Base-by-base conservation (phyloP, 2,329 filamentous ascomycete genomes). In the Alternaria ethzedia region DNA sequence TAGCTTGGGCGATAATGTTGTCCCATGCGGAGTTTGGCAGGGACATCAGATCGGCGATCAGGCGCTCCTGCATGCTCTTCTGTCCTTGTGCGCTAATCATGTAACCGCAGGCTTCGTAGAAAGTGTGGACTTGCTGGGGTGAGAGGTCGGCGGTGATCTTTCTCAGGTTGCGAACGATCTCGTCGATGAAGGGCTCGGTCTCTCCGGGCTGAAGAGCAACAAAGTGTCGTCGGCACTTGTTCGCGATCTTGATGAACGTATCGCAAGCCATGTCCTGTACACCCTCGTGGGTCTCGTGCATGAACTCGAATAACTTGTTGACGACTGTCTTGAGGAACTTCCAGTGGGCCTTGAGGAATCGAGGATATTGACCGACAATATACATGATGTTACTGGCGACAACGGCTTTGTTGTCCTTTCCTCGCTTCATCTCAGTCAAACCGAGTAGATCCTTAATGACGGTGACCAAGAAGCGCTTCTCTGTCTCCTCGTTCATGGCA, bases 371-470 rank as follows among this genome's bases (percentile, higher is more conserved):
- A 63, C 96, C 96, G 65, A 99, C 96, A 83, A 99, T 99, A 80
- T 99, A 99, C 96, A 99, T 99, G 77, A 99, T 99, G 83, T 99
- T 99, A 83, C 93, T 97, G 67, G 96, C 96, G 44, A 99, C 96
- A 10, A 99, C 96, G 12, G 96, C 96, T 81, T 99, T 99, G 87
- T 99, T 99, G 84, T 99, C 96, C 77, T 99, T 99, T 67, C 96
- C 96, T 57, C 96, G 92, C 85, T 99, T 99, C 94, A 97, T 97
- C 81, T 99, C 96, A 0, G 96, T 99, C 59, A 99, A 85, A 1
- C 96, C 96, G 26, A 99, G 89, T 8, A 99, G 88, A 76, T 99
- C 96, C 83, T 99, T 99, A 75, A 99, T 99, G 59, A 99, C 96
- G 0, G 96, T 99, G 54, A 99, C 96, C 45, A 99, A 84, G 85